Percentiles rank a stretch among this genome's conserved stretches.
These are phyloP conservation scores for Wickerhamia fluorescens DNA, from an alignment of 805 yeast species.

Conservation along the genomic window DNA sequence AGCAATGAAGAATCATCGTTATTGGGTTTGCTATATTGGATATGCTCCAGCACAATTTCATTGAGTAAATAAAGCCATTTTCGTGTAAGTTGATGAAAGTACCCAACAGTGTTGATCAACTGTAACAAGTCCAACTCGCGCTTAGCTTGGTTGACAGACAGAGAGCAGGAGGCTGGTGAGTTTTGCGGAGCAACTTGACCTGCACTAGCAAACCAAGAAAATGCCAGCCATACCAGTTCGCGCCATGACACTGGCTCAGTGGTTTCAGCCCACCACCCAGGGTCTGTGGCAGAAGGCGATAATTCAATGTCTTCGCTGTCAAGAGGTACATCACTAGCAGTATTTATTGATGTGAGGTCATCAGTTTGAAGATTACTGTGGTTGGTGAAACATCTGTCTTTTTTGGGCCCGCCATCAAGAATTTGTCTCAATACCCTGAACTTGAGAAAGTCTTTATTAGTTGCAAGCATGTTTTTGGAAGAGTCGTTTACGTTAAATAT, in stretches of 20 bases:
- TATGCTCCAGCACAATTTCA: slow-evolving; percentile 27
- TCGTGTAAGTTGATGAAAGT: slow-evolving; percentile 32
- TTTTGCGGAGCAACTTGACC: slow-evolving; percentile 45
- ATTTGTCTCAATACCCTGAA: no score
- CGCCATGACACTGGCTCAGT: slow-evolving; percentile 48
- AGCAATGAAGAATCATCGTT: slow-evolving; percentile 5
- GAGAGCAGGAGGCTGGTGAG: background rate
- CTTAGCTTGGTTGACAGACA: slow-evolving; percentile 12
- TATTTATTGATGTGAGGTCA: slow-evolving; percentile 23
- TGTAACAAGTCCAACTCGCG: slow-evolving; percentile 13
- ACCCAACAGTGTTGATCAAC: slow-evolving; percentile 26
- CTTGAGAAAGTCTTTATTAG: no score
- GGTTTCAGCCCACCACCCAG: slow-evolving; percentile 37
- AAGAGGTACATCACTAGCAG: no score
- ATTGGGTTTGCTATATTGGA: slow-evolving; percentile 12
- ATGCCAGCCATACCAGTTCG: slow-evolving; percentile 59
- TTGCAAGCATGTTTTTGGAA: no score
- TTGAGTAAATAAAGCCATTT: slow-evolving; percentile 20
- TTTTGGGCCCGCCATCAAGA: no score
- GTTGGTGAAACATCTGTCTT: no score
- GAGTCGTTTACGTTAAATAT: no score
- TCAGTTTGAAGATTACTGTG: slow-evolving; percentile 15
- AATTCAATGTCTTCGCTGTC: no score
- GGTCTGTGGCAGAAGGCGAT: slow-evolving; percentile 13
- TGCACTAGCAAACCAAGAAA: slow-evolving; percentile 85